Percentiles rank a stretch among this genome's conserved stretches.
Conservation (phyloP, 257 asterid genomes). For the Solanum etuberosum region DNA sequence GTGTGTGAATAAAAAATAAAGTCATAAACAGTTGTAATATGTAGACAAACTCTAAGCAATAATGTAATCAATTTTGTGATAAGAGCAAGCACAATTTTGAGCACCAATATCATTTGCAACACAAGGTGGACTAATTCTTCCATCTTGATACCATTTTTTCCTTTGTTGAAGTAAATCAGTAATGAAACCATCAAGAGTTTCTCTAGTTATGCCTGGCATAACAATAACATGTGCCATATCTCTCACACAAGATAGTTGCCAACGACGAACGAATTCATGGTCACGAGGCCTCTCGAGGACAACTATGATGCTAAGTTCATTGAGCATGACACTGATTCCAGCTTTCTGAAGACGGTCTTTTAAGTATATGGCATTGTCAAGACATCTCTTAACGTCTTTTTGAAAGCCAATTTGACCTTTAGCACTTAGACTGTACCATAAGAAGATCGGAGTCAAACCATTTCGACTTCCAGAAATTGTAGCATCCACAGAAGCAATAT, state of each 20-base stretch:
- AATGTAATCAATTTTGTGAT: not conserved
- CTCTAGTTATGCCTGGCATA: slow-evolving; percentile 8
- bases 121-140: not conserved
- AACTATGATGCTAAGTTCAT: slow-evolving; percentile 12
- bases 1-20: not conserved
- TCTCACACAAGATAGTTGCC: slow-evolving; percentile 18
- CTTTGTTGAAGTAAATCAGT: not conserved
- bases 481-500: slow-evolving; percentile 10
- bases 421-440: slow-evolving; percentile 13
- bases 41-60: not conserved
- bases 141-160: slow-evolving; percentile 1
- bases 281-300: slow-evolving; percentile 13
- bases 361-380: slow-evolving; percentile 4
- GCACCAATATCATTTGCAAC: not conserved
- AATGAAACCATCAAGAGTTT: slow-evolving; percentile 1
- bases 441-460: slow-evolving; percentile 9
- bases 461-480: slow-evolving; percentile 20
- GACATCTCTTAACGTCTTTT: slow-evolving; percentile 1
- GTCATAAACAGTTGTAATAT: not conserved
- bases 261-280: slow-evolving; percentile 5
- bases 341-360: slow-evolving; percentile 8
- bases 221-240: slow-evolving; percentile 18
- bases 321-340: slow-evolving; percentile 9
- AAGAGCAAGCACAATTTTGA: slow-evolving; percentile 1
- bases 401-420: slow-evolving; percentile 8